Evolutionary conservation across 768 basidiomycete genomes (phyloP).

Genomic region (Kwoniella pini): DNA sequence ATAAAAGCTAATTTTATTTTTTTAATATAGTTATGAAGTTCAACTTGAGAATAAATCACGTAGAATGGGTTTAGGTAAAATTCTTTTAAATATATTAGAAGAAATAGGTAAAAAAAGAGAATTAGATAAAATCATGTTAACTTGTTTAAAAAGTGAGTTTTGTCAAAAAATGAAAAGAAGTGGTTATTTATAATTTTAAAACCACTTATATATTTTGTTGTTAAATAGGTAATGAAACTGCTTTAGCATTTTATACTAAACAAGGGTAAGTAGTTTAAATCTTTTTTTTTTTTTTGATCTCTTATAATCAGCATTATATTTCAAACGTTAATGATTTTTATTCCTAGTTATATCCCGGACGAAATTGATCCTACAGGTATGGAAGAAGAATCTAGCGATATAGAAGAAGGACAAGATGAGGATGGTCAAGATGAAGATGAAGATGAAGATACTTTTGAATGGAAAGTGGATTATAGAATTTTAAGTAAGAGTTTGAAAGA

Average conservation of each 20-base stretch:
- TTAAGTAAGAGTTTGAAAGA: slow-evolving; percentile 25
- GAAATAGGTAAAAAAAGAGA: slow-evolving; percentile 26
- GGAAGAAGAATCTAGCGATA: slow-evolving; percentile 25
- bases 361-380: slow-evolving; percentile 46
- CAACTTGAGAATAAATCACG: slow-evolving; percentile 21
- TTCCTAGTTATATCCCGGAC: slow-evolving; percentile 35
- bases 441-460: too few relatives aligned
- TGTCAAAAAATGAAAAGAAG: too few relatives aligned
- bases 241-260: slow-evolving; percentile 34
- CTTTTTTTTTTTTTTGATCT: too few relatives aligned
- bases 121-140: slow-evolving; percentile 44
- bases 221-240: slow-evolving; percentile 28
- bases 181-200: neutral
- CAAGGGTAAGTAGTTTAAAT: slow-evolving; percentile 30
- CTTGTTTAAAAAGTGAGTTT: slow-evolving; percentile 37
- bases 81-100: slow-evolving; percentile 28
- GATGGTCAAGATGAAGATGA: neutral
- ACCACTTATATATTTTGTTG: neutral
- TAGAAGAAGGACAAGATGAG: slow-evolving; percentile 1
- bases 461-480: slow-evolving; percentile 32
- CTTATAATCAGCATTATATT: too few relatives aligned
- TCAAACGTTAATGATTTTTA: neutral
- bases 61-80: slow-evolving; percentile 25
- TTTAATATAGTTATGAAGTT: slow-evolving; percentile 47
- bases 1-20: too few relatives aligned